Base-by-base conservation (phyloP, 495 filamentous ascomycete species). In the Xanthoparmelia taractica region DNA sequence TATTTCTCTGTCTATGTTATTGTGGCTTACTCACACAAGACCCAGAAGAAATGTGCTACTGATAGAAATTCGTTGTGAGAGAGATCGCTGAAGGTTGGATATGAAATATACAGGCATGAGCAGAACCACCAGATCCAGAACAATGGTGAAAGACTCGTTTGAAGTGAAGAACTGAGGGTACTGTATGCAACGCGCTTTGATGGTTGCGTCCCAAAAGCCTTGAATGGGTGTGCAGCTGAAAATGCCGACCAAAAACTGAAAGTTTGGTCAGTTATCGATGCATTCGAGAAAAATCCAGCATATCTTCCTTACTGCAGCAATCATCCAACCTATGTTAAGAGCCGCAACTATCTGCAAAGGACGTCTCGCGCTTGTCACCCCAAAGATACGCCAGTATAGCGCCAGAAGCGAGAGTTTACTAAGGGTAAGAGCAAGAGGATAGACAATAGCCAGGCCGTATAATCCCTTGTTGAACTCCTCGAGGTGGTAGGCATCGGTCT, bases 1-100 rank as follows among this genome's bases (percentile, higher is more conserved):
- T 11, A 7, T 15, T 5, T 29, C 1, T n/a, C 25, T 13, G 25
- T 50, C 0, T 15, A 15, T 5, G 47, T 50, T 29, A 15, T 50
- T 0, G 12, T 4, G 3, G 23, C 23, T 29, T 2, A 50, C 47
- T 50, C 25, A 50, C 25, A 50, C 47, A 29, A 50, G 47, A 50
- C 47, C 47, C 29, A 50, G 47, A 50, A 50, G 23, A 50, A 50
- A 50, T 27, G 47, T 50, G 12, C 47, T 50, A 29, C 47, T 50
- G 4, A 50, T 50, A 4, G 47, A 50, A 27, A 50, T 29, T 5
- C 47, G 23, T 50, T 50, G 47, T 50, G 23, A 50, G 11, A 50
- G 2, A 6, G 25, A 50, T 29, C 13, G 47, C 47, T 50, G 47
- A 50, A 50, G 23, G 23, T 50, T 0, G 25, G 47, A 50, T 15